Evolutionary conservation across 768 basidiomycete genomes (phyloP), one percentile per base, ranked within the genome.

Genomic region (Arthromyces matolae): DNA sequence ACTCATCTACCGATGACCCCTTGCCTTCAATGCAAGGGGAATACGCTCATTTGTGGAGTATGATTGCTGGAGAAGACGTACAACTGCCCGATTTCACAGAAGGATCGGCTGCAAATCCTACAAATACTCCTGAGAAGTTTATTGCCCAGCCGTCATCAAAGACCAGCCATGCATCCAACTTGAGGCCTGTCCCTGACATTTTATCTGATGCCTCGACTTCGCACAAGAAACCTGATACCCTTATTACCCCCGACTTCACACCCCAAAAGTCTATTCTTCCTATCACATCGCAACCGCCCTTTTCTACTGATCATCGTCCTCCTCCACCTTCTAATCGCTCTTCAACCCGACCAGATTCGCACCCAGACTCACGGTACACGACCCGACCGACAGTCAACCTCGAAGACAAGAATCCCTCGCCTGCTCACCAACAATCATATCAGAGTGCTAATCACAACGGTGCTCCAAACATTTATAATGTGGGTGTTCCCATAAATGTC

Each of bases 31-130:
- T 48, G 7, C 53, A 50, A 13, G 58, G 53, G n/a, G 55, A 55
- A 41, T 51, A 51, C 29, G 49, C 46, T 1, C 50, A 55, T 22
- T 23, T 55, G 20, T 58, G 57, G 57, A 53, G 51, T 22, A 50
- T 55, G 35, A 51, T 51, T 7, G 46, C 47, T 20, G 42, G 46
- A 39, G 49, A 46, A 4, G 48, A 51, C 24, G 41, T 18, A 14
- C 28, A 31, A 14, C 31, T 52, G 29, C 48, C 51, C 28, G 42
- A 50, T 13, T 16, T 39, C 8, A n/a, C n/a, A 24, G 49, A 46
- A 33, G 24, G 49, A 39, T 29, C 39, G 44, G 35, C 18, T 19
- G 22, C 31, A 8, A 40, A 40, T 22, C 40, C 47, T n/a, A 36
- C 36, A 23, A 47, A 52, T 14, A 16, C 42, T 4, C 33, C 41